Conservation (phyloP, 2,329 filamentous ascomycete genomes). For the Diaporthe velutina region DNA sequence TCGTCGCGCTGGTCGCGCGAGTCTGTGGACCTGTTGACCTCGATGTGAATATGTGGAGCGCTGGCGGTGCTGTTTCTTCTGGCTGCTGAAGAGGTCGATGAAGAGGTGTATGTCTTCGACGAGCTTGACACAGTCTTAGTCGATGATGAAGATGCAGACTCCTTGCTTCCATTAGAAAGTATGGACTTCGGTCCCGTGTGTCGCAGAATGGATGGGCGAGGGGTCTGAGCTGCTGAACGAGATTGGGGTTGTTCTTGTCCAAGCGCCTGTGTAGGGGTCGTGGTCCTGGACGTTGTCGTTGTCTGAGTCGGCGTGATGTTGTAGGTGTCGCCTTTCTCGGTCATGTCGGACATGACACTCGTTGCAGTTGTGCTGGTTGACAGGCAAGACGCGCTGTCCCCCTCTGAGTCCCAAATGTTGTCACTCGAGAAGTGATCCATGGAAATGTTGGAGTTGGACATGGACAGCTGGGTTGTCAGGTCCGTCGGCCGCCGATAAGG, state of each 20-base stretch:
- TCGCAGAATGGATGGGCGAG: conserved; percentile 33
- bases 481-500: conserved; percentile 39
- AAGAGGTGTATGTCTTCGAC: conserved; percentile 10
- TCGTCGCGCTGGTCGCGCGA: conserved; percentile 22
- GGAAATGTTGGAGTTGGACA: conserved; percentile 35
- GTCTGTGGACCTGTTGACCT: conserved; percentile 33
- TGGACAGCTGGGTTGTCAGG: conserved; percentile 31
- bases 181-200: conserved; percentile 30
- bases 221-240: background rate
- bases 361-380: conserved; percentile 39
- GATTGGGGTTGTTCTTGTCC: conserved; percentile 7
- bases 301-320: conserved; percentile 7
- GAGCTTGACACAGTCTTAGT: conserved; percentile 17
- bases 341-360: conserved; percentile 40
- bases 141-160: conserved; percentile 12
- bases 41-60: conserved; percentile 35
- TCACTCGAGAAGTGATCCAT: conserved; percentile 32
- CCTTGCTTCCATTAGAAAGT: conserved; percentile 31
- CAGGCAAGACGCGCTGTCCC: conserved; percentile 38
- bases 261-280: conserved; percentile 21
- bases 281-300: conserved; percentile 6
- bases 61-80: conserved; percentile 1
- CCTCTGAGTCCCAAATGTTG: conserved; percentile 38
- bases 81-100: conserved; percentile 14
- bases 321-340: conserved; percentile 36